phyloP scores from a whole-genome alignment of 805 yeast species.

The Lipomyces chichibuensis region DNA sequence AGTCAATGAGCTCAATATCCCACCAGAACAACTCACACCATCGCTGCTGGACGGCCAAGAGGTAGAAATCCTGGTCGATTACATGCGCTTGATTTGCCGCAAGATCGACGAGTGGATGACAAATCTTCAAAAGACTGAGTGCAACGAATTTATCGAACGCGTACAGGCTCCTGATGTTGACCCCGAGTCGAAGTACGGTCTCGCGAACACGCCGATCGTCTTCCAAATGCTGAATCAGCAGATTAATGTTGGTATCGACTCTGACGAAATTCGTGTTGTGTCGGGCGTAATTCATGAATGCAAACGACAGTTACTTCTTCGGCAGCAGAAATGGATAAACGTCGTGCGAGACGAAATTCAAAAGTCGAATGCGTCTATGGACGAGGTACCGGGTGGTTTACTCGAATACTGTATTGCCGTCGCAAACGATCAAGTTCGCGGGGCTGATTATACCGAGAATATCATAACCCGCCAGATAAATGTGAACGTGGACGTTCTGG shows the following conservation, averaged over 20 bases:
- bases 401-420: constrained; percentile 79
- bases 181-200: constrained; percentile 62
- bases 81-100: constrained; percentile 65
- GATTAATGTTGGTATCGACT: constrained; percentile 82
- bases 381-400: constrained; percentile 68
- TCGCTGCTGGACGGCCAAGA: constrained; percentile 73
- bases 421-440: constrained; percentile 80
- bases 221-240: constrained; percentile 87
- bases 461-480: constrained; percentile 67
- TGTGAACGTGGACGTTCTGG: constrained; percentile 43
- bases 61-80: constrained; percentile 74
- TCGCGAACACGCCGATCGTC: constrained; percentile 78
- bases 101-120: constrained; percentile 86
- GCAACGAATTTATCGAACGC: constrained; percentile 64
- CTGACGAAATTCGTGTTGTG: constrained; percentile 77
- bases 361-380: constrained; percentile 53
- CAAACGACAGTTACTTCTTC: constrained; percentile 58
- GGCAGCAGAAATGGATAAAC: constrained; percentile 66
- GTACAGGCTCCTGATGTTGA: constrained; percentile 73
- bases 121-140: constrained; percentile 68
- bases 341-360: constrained; percentile 49
- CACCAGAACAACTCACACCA: constrained; percentile 54
- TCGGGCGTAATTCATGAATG: constrained; percentile 78
- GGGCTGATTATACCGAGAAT: constrained; percentile 70
- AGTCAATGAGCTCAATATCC: constrained; percentile 54